These are phyloP conservation scores for Jamesozyma lodderae DNA, from an alignment of 805 yeast species.

Conservation along the genomic window DNA sequence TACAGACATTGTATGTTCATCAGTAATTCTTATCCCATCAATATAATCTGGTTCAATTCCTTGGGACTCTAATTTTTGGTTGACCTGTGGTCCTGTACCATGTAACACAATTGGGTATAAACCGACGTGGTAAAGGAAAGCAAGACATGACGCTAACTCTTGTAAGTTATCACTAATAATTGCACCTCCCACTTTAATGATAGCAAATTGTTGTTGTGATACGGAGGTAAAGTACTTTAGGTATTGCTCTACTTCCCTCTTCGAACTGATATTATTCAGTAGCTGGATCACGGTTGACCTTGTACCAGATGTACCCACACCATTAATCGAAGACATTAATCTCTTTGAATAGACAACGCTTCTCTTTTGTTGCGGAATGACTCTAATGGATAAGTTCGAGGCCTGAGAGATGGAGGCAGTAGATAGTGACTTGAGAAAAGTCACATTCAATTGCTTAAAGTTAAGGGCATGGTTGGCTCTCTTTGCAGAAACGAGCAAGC, in stretches of 20 bases:
- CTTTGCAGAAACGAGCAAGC: slow-evolving; percentile 22
- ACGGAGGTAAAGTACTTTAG: slow-evolving; percentile 94
- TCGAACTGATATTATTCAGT: slow-evolving; percentile 91
- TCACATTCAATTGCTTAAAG: slow-evolving; percentile 2
- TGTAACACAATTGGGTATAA: slow-evolving; percentile 93
- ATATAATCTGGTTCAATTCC: slow-evolving; percentile 93
- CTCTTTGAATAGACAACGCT: slow-evolving; percentile 24
- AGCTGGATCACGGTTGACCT: slow-evolving; percentile 93
- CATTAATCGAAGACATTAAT: slow-evolving; percentile 17
- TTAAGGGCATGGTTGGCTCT: slow-evolving; percentile 12
- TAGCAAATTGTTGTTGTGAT: slow-evolving; percentile 94
- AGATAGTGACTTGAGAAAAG: slow-evolving; percentile 6
- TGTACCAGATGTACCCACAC: slow-evolving; percentile 37
- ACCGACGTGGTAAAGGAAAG: slow-evolving; percentile 95
- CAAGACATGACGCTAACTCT: slow-evolving; percentile 89
- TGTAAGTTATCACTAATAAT: slow-evolving; percentile 90
- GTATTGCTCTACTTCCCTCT: slow-evolving; percentile 96
- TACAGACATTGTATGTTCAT: slow-evolving; percentile 88
- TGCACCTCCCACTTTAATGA: slow-evolving; percentile 98
- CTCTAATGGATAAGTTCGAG: slow-evolving; percentile 7
- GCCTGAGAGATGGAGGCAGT: slow-evolving; percentile 11
- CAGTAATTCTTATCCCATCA: slow-evolving; percentile 95
- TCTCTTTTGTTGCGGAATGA: slow-evolving; percentile 8
- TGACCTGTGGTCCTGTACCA: slow-evolving; percentile 99
- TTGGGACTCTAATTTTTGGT: slow-evolving; percentile 82